Base-by-base conservation (phyloP, 2,329 filamentous ascomycete genomes). In the Neonectria punicea region DNA sequence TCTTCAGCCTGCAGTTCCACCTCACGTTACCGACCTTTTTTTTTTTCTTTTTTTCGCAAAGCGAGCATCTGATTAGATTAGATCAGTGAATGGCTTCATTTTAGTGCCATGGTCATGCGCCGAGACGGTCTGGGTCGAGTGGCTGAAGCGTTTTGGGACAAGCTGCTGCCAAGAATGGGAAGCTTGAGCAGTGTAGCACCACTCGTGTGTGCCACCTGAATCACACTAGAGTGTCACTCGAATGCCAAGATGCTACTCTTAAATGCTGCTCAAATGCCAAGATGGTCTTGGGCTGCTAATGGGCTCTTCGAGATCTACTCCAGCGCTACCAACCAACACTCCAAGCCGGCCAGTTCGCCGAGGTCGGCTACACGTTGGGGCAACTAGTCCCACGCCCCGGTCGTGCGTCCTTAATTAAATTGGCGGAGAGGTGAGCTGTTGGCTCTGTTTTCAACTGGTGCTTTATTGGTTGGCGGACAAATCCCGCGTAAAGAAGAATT, bases 21-120 rank as follows among this genome's bases (percentile, higher is more conserved):
- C 13, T 20, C 22, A 22, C 18, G 6, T 2, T 9, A 32, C 18
- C 46, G 46, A 49, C 46, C 1, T 1, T 14, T 36, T 30, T 47
- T 22, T 34, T 22, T 22, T 22, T 22, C 22, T 22, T 22, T 22
- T 22, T 22, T 22, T 22, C 22, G 47, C 30, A 34, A 50, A 34
- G 10, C 5, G 47, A n/a, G 47, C 47, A 50, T 50, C 47, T 50
- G 47, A 50, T 50, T 32, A 50, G 57, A 60, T 60, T 60, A 60
- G 57, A 60, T 53, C 28, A 53, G 18, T 39, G 39, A 22, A 56
- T 30, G 25, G 18, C 20, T 25, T 36, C 14, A 18, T 44, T 9
- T 9, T 16, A 22, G 30, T 39, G 20, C 53, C 6, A 55, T 14
- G n/a, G 7, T 41, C 39, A 18, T 41, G 39, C 39, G 39, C n/a